Evolutionary conservation across 2,329 filamentous ascomycete genomes (phyloP).

Genomic region (Curvularia lunata): DNA sequence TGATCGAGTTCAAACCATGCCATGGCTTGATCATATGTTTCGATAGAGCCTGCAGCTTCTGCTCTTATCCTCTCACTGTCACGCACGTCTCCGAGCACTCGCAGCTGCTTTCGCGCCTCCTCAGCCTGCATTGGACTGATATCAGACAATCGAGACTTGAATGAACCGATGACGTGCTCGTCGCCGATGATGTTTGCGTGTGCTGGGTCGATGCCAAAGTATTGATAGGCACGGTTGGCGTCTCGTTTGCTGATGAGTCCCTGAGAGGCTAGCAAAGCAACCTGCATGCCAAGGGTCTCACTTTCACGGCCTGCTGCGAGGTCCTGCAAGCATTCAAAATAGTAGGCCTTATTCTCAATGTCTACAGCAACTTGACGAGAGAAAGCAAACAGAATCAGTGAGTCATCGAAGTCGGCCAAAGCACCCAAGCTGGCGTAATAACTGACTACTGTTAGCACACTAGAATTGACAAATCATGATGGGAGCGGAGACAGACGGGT

Average conservation of each 20-base stretch:
- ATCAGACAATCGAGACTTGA: constrained; percentile 64
- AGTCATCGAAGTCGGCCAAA: constrained; percentile 67
- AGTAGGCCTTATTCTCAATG: constrained; percentile 62
- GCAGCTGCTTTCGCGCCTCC: constrained; percentile 62
- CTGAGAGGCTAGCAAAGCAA: constrained; percentile 63
- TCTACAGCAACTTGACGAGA: constrained; percentile 65
- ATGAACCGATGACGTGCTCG: constrained; percentile 67
- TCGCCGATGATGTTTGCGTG: constrained; percentile 57
- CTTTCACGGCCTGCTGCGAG: constrained; percentile 64
- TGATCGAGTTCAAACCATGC: constrained; percentile 62
- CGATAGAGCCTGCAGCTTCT: constrained; percentile 64
- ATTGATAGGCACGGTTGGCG: constrained; percentile 63
- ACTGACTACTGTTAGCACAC: constrained; percentile 37
- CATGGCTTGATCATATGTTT: constrained; percentile 69
- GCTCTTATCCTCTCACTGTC: constrained; percentile 64
- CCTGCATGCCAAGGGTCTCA: constrained; percentile 63
- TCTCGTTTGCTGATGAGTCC: constrained; percentile 65
- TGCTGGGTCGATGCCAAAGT: constrained; percentile 60
- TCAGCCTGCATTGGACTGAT: constrained; percentile 60
- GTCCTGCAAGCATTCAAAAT: constrained; percentile 69
- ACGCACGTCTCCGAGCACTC: constrained; percentile 65
- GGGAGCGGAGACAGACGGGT: constrained; percentile 35
- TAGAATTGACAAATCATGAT: neutral
- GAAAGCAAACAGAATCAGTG: constrained; percentile 67
- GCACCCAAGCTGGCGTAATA: constrained; percentile 69